phyloP scores from a whole-genome alignment of 1,139 yeast species.

The Candida sanyaensis region DNA sequence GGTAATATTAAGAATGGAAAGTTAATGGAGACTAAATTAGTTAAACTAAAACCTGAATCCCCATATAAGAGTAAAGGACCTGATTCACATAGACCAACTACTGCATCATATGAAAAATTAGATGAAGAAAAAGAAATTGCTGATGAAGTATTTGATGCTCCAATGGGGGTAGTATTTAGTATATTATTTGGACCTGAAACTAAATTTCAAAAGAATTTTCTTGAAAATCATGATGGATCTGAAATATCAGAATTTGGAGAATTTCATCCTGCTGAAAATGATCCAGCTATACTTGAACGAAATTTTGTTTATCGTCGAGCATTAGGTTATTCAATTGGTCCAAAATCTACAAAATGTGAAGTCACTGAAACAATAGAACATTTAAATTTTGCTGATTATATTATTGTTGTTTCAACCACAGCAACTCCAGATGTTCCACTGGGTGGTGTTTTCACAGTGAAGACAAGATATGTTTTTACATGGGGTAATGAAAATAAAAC shows the following conservation, averaged over 20 bases:
- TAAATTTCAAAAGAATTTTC: slow-evolving; percentile 39
- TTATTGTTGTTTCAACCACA: slow-evolving; percentile 40
- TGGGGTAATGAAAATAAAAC: slow-evolving; percentile 52
- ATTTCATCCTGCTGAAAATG: slow-evolving; percentile 36
- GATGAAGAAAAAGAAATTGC: slow-evolving; percentile 35
- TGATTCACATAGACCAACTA: slow-evolving; percentile 36
- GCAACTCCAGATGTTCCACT: slow-evolving; percentile 63
- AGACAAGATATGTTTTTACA: slow-evolving; percentile 47
- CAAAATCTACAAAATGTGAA: slow-evolving; percentile 55
- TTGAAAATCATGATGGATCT: slow-evolving; percentile 49
- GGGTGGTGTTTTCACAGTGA: slow-evolving; percentile 54
- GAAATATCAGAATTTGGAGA: slow-evolving; percentile 43
- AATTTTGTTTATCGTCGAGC: slow-evolving; percentile 45
- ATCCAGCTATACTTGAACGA: slow-evolving; percentile 35
- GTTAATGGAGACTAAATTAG: slow-evolving; percentile 16
- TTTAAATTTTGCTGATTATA: slow-evolving; percentile 36
- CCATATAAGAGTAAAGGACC: slow-evolving; percentile 41
- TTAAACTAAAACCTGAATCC: slow-evolving; percentile 33
- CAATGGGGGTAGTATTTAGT: slow-evolving; percentile 51
- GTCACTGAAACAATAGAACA: slow-evolving; percentile 48
- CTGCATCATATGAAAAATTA: slow-evolving; percentile 20
- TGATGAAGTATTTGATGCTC: slow-evolving; percentile 41
- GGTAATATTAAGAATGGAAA: not conserved
- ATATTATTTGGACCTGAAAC: slow-evolving; percentile 48
- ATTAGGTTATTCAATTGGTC: slow-evolving; percentile 57